A percentile compares a stretch with the other conserved stretches of the same genome.
These are phyloP conservation scores for Simmondsia chinensis DNA, from an alignment of 148 eudicot species.

Conservation along the genomic window DNA sequence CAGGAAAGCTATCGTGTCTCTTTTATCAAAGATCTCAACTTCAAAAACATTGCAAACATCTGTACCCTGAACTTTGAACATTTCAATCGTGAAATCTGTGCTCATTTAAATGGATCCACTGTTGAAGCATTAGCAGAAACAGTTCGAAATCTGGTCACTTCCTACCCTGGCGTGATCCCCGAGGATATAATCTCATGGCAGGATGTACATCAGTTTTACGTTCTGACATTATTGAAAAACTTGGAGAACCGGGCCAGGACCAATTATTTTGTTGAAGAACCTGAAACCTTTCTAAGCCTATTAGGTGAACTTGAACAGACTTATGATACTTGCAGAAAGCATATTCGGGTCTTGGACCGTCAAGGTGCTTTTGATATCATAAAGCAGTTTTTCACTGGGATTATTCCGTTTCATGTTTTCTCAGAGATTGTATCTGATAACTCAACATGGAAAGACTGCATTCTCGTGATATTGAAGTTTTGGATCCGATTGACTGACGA, in stretches of 20 bases:
- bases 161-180: conserved; percentile 25
- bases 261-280: conserved; percentile 23
- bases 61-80: conserved; percentile 41
- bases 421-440: conserved; percentile 25
- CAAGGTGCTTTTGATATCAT: conserved; percentile 34
- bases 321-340: conserved; percentile 51
- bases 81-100: conserved; percentile 54
- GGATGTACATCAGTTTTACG: conserved; percentile 57
- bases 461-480: conserved; percentile 54
- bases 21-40: conserved; percentile 61
- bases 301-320: conserved; percentile 69
- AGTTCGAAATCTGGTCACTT: conserved; percentile 51
- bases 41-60: conserved; percentile 74
- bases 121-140: conserved; percentile 80
- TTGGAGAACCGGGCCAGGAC: conserved; percentile 40
- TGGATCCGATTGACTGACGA: conserved; percentile 73
- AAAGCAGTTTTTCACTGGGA: conserved; percentile 50
- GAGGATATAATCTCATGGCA: conserved; percentile 48
- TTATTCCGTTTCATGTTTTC: conserved; percentile 28
- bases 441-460: conserved; percentile 48
- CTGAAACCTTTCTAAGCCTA: conserved; percentile 40
- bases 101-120: conserved; percentile 56
- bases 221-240: conserved; percentile 33
- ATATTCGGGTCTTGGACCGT: conserved; percentile 41
- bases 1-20: conserved; percentile 71